Evolutionary conservation across 2,329 filamentous ascomycete species (phyloP).

Genomic region (Colletotrichum zoysiae): DNA sequence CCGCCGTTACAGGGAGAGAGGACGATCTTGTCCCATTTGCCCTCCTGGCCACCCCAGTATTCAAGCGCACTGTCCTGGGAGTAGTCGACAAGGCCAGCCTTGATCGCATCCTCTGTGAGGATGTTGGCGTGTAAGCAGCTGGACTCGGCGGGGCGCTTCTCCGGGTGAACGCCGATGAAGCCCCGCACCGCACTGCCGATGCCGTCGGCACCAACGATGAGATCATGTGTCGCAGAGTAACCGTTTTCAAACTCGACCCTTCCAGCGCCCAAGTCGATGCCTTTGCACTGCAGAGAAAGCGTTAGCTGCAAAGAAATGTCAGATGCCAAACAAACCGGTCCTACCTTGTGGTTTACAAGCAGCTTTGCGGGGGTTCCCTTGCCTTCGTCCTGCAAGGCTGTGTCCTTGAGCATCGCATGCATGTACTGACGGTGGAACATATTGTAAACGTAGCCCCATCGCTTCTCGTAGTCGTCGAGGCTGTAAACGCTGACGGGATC

Average conservation of each 20-base stretch:
- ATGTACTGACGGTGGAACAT: slow-evolving; percentile 79
- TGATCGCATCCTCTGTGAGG: slow-evolving; percentile 69
- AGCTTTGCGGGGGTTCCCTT: slow-evolving; percentile 66
- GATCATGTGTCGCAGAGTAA: slow-evolving; percentile 63
- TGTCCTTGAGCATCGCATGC: slow-evolving; percentile 75
- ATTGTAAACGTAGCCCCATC: slow-evolving; percentile 75
- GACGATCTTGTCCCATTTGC: slow-evolving; percentile 77
- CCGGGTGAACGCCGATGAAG: slow-evolving; percentile 72
- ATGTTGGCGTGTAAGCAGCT: slow-evolving; percentile 77
- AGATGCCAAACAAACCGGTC: slow-evolving; percentile 13
- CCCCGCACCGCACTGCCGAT: slow-evolving; percentile 74
- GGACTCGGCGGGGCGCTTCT: slow-evolving; percentile 69
- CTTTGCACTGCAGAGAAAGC: slow-evolving; percentile 52
- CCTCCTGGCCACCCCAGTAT: slow-evolving; percentile 77
- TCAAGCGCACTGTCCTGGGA: slow-evolving; percentile 71
- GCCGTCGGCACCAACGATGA: slow-evolving; percentile 74
- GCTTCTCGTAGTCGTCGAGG: slow-evolving; percentile 73
- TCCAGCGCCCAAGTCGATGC: slow-evolving; percentile 65
- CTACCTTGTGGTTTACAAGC: slow-evolving; percentile 67
- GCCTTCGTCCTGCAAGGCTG: slow-evolving; percentile 65
- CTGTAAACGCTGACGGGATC: slow-evolving; percentile 74
- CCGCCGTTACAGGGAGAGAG: slow-evolving; percentile 77
- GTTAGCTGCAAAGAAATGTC: background rate
- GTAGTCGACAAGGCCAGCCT: slow-evolving; percentile 73
- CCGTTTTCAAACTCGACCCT: slow-evolving; percentile 68